phyloP scores from a whole-genome alignment of 495 filamentous ascomycete species.

The Neurospora tetraspora region DNA sequence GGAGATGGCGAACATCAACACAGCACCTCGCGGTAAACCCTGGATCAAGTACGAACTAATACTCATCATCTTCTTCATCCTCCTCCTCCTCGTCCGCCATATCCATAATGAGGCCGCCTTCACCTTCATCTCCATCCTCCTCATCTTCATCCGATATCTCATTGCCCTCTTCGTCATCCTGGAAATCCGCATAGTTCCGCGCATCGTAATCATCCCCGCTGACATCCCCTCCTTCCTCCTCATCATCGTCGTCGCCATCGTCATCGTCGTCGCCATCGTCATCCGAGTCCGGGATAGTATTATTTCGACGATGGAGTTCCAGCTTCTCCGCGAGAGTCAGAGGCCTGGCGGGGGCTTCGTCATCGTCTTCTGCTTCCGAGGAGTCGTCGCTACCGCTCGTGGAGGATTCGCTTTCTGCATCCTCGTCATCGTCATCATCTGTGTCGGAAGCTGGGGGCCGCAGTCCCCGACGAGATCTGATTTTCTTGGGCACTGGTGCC shows the following conservation, averaged over 20 bases:
- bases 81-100: background rate
- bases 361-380: background rate
- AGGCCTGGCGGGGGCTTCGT: background rate
- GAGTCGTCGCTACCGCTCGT: background rate
- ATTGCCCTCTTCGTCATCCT: slow-evolving; percentile 12
- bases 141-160: background rate
- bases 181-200: slow-evolving; percentile 9
- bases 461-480: background rate
- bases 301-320: slow-evolving; percentile 3
- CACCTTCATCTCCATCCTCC: background rate
- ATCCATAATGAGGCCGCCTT: background rate
- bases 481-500: background rate
- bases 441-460: background rate
- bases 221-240: background rate
- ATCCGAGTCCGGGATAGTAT: slow-evolving; percentile 1
- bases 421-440: slow-evolving; percentile 2
- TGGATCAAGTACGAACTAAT: background rate
- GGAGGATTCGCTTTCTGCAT: background rate
- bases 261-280: slow-evolving; percentile 1
- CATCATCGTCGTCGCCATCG: slow-evolving; percentile 2
- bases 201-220: slow-evolving; percentile 10
- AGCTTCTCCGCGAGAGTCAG: slow-evolving; percentile 10
- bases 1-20: background rate
- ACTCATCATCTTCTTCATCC: background rate
- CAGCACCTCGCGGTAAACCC: background rate